Conservation (phyloP, 306 rosid species). For the Quercus wislizeni region DNA sequence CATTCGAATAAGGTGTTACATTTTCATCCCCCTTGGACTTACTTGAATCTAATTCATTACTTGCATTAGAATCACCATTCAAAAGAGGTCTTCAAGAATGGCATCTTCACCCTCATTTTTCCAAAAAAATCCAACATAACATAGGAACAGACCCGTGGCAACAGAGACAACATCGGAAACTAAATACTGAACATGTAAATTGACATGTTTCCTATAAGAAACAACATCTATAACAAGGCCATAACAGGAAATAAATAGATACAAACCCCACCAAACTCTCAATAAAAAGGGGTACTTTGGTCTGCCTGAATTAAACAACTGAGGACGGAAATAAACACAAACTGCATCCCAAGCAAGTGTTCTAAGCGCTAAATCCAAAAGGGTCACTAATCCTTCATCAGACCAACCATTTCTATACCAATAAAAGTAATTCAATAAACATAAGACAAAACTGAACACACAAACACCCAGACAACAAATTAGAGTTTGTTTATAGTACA, state of each 20-base stretch:
- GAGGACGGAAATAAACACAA: constrained; percentile 35
- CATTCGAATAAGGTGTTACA: constrained; percentile 44
- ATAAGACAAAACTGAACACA: constrained; percentile 36
- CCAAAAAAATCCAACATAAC: constrained; percentile 33
- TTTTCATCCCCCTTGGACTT: constrained; percentile 23
- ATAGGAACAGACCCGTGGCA: constrained; percentile 41
- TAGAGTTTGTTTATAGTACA: constrained; percentile 23
- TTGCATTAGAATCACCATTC: constrained; percentile 33
- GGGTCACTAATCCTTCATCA: constrained; percentile 30
- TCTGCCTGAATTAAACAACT: constrained; percentile 12
- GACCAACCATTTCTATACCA: constrained; percentile 38
- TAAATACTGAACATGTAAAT: constrained; percentile 35
- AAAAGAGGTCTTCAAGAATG: constrained; percentile 59
- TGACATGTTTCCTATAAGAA: constrained; percentile 20
- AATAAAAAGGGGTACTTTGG: constrained; percentile 26
- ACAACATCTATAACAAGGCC: constrained; percentile 43
- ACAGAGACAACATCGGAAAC: constrained; percentile 46
- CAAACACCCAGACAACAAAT: constrained; percentile 26
- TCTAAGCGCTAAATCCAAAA: constrained; percentile 43
- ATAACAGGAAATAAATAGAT: constrained; percentile 39
- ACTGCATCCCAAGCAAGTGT: constrained; percentile 45
- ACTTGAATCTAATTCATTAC: constrained; percentile 18
- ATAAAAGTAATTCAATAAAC: constrained; percentile 37
- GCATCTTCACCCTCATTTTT: constrained; percentile 30
- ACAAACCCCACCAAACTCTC: constrained; percentile 56